Base-by-base conservation (phyloP, 2,329 filamentous ascomycete genomes). In the Calonectria honghensis region DNA sequence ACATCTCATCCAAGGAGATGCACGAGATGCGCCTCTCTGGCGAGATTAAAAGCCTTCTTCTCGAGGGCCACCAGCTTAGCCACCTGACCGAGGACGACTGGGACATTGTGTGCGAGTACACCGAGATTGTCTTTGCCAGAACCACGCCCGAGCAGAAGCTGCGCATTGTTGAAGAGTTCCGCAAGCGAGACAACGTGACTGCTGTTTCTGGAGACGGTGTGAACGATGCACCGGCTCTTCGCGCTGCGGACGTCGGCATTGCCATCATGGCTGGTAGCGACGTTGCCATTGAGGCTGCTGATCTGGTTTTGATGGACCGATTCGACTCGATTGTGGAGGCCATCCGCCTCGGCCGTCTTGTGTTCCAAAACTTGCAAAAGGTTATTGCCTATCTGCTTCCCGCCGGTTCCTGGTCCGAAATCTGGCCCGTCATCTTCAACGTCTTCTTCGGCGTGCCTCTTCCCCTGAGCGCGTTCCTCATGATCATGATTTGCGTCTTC, bases 131-230 rank as follows among this genome's bases (percentile, higher is more conserved):
- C 24, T 92, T 94, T 77, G 93, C 93, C 20, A 89, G 93, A 27
- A 94, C 93, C 70, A 91, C 92, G 0, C 93, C 93, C 0, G 89
- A 92, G 72, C 94, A 93, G 48, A 95, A 95, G 80, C 91, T 94
- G 10, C 90, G 92, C 52, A 94, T 95, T 87, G 94, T 95, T 59
- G 90, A 92, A 72, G 92, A 92, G 63, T 88, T 94, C 29, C 92
- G 93, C 76, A 82, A 85, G 27, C 85, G 90, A 18, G 89, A 90
- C 27, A 90, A 91, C 35, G 90, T 90, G 1, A 93, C 91, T 14
- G 93, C 92, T 41, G 94, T 95, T 86, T 95, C 93, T n/a, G 94
- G 93, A 37, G 93, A 95, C 75, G 92, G 92, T 13, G 93, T 92
- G 11, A 93, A 94, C 72, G 92, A 94, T 74, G 92, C 91, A 0